phyloP scores from a whole-genome alignment of 108 stramenopile species.

The Craspedostauros australis region DNA sequence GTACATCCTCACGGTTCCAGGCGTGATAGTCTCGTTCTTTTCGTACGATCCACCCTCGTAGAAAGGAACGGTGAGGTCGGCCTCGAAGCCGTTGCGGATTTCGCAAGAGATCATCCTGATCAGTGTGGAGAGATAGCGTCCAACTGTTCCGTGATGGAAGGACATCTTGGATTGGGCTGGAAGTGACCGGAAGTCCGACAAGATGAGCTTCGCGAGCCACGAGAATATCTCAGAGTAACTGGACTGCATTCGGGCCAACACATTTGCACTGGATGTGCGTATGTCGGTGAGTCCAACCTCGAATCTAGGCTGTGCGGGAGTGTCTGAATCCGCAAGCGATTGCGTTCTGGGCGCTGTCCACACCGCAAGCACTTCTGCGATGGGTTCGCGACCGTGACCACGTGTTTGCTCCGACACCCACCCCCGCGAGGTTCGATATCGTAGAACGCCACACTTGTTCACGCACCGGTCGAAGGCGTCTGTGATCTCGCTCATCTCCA shows the following conservation, averaged over 20 bases:
- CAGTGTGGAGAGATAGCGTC: constrained; percentile 38
- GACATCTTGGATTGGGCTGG: constrained; percentile 24
- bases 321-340: background rate
- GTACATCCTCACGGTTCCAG: constrained; percentile 45
- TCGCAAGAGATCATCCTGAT: constrained; percentile 36
- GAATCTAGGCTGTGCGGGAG: constrained; percentile 31
- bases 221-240: constrained; percentile 53
- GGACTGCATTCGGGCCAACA: constrained; percentile 62
- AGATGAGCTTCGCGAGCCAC: constrained; percentile 40
- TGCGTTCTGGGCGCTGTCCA: constrained; percentile 15
- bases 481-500: constrained; percentile 84
- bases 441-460: constrained; percentile 83
- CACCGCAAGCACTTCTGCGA: constrained; percentile 84
- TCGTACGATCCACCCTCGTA: background rate
- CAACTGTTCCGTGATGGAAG: constrained; percentile 31
- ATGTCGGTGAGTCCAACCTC: constrained; percentile 70
- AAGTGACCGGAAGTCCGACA: constrained; percentile 44
- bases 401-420: constrained; percentile 93
- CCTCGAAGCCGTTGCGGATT: constrained; percentile 35
- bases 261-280: constrained; percentile 46
- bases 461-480: constrained; percentile 80
- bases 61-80: background rate
- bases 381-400: constrained; percentile 86
- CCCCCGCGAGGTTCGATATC: constrained; percentile 80
- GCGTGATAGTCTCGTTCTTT: background rate